Evolutionary conservation across 176 grass and related monocot genomes (phyloP), one percentile per base, ranked within the genome.

Genomic region (Stipa capillata): DNA sequence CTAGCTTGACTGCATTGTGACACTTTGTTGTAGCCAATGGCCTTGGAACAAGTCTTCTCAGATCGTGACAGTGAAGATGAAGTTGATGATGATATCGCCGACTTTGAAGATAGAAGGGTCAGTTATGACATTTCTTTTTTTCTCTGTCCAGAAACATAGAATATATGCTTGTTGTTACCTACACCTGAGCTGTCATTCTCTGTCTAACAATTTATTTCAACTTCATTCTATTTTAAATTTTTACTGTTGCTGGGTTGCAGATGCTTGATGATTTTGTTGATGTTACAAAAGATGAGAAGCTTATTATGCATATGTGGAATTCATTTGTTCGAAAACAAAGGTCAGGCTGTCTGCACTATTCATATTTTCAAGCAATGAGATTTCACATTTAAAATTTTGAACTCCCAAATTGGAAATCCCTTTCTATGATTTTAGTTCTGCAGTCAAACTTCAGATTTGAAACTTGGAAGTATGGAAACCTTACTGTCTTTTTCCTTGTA

Each of bases 181-280:
- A 67, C 23, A 69, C 51, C 6, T 76, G 32, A 54, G 53, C 33
- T 60, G 33, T 73, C 66, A 66, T 27, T 63, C 43, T 78, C 32
- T 76, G 40, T 53, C 61, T 64, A 78, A 25, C 36, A 64, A 29
- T 31, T 78, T 69, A 27, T 47, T 69, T 47, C 16, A 47, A 25
- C 31, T 85, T 85, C 31, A 80, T 85, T 8, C 45, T 61, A 44
- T 52, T 44, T 67, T 31, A 61, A 64, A 25, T 47, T 69, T 9
- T 44, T 48, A 17, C 31, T 66, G n/a, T 78, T 73, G 7, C 18
- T 33, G 23, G 35, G 39, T 75, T 78, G 64, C 83, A 99, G 96
- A 99, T 99, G 96, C 96, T 99, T 83, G 96, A 99, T 85, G 96
- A 99, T 89, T 99, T 99, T 84, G 92, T 99, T 69, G 96, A 99